Base-by-base conservation (phyloP, 495 filamentous ascomycete genomes). In the Amorphotheca resinae region DNA sequence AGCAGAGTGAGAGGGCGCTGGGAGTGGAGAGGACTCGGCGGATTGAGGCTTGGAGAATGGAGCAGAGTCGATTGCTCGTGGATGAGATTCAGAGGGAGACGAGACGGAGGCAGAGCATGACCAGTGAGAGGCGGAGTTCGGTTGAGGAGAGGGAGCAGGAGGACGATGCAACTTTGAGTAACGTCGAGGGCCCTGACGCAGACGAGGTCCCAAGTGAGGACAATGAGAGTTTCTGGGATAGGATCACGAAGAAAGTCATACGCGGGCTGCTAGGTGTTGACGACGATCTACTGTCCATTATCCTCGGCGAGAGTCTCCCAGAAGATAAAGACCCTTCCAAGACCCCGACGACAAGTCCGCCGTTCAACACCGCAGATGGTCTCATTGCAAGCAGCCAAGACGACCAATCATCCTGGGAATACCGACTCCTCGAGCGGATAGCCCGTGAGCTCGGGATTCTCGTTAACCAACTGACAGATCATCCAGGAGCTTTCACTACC, bases 261-360 rank as follows among this genome's bases (percentile, higher is more conserved):
- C 73, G 75, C 17, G 87, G 94, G 58, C 61, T 98, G 32, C 80
- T 98, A 56, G 87, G 93, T 2, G 85, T 96, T 39, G 87, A 96
- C 48, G 87, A 95, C 46, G 69, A 72, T 26, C 63, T 89, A 22
- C 73, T 96, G 4, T 81, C 80, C 1, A 75, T 95, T 18, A 75
- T 96, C 4, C 86, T 95, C 45, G 91, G 91, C 2, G 91, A 95
- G 62, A 66, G 73, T 9, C 62, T 96, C 22, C 78, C 82, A 7
- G 67, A 69, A 22, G 76, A 81, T 18, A 59, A 63, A 48, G 59
- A 65, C 32, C 46, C 65, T 6, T 65, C 64, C 9, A 64, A 63
- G 11, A 67, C 63, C 28, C 52, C 48, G 6, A 42, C 42, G 14
- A 44, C 42, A 4, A 34, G 38, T 18, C 11, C 8, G 1, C 37